Base-by-base conservation (phyloP, 495 filamentous ascomycete species). In the Recurvomyces mirabilis region DNA sequence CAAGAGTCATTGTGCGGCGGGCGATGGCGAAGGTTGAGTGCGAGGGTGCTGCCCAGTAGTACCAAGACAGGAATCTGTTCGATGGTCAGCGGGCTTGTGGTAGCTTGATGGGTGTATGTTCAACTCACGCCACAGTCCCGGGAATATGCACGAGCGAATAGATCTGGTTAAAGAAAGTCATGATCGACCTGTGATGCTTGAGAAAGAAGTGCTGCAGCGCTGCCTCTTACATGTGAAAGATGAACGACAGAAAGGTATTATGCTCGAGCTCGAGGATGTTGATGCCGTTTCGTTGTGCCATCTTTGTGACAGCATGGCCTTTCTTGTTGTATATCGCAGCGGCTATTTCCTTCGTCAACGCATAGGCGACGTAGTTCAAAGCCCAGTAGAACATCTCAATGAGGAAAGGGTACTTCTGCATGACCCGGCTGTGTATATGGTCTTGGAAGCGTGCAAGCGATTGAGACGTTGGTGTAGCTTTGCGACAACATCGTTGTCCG, bases 61-160 rank as follows among this genome's bases (percentile, higher is more conserved):
- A 53, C 50, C 50, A 53, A 21, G 38, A 39, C 23, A 53, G 42
- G 50, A 53, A 53, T 5, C 48, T 51, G 40, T 3, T n/a, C n/a
- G n/a, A 26, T 62, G 65, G 42, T 37, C 26, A 37, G 53, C 42
- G 21, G 66, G 68, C 18, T 56, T 43, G 30, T 68, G 60, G 40
- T 63, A 55, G 34, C 58, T 57, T 7, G 62, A 55, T 48, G 65
- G 72, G 51, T 52, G 65, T 18, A 72, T 70, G 36, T 74, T 75
- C 59, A 82, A 78, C 58, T 75, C 82, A 5, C 84, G 66, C 58
- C 72, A 75, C 44, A 79, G 82, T 85, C 12, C 81, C 82, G 0
- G 82, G 83, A 43, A 88, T 87, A 59, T 87, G 82, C 51, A 88
- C 84, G 53, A 85, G 85, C 1, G 79, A 84, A 56, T 87, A 87